phyloP scores from a whole-genome alignment of 768 basidiomycete genomes.

The Boletales sp. region DNA sequence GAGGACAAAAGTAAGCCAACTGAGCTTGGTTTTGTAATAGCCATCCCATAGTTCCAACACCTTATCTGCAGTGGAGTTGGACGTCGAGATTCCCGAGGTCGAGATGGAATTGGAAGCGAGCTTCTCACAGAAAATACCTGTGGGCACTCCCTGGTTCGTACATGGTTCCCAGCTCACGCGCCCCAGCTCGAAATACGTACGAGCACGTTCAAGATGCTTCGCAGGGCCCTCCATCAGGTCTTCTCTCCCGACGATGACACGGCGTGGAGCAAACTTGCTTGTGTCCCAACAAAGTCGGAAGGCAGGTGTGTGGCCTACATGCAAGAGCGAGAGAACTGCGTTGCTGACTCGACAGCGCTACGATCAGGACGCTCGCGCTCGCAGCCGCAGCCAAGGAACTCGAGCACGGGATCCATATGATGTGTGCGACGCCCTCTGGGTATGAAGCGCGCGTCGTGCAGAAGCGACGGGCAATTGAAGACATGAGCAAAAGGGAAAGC shows the following conservation, averaged over 20 bases:
- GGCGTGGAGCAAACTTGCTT: slow-evolving; percentile 26
- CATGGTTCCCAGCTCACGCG: no score
- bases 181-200: slow-evolving; percentile 32
- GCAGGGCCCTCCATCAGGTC: slow-evolving; percentile 33
- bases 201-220: slow-evolving; percentile 36
- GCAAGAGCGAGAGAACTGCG: not conserved
- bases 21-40: no score
- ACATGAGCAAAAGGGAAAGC: not conserved
- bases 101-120: slow-evolving; percentile 36
- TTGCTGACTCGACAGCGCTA: not conserved
- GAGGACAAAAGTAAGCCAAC: slow-evolving; percentile 1
- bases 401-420: slow-evolving; percentile 45
- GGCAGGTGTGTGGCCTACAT: slow-evolving; percentile 20
- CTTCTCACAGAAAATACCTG: slow-evolving; percentile 43
- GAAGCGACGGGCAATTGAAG: slow-evolving; percentile 24
- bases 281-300: slow-evolving; percentile 12
- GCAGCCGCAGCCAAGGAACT: slow-evolving; percentile 40
- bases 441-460: slow-evolving; percentile 39
- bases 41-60: no score
- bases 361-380: slow-evolving; percentile 39
- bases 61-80: not conserved
- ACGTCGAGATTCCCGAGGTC: slow-evolving; percentile 26
- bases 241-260: slow-evolving; percentile 11
- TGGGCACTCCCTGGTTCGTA: slow-evolving; percentile 10
- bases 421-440: slow-evolving; percentile 49